Evolutionary conservation across 176 grass and related monocot species (phyloP), one percentile per base, ranked within the genome.

Genomic region (Oryza coarctata): DNA sequence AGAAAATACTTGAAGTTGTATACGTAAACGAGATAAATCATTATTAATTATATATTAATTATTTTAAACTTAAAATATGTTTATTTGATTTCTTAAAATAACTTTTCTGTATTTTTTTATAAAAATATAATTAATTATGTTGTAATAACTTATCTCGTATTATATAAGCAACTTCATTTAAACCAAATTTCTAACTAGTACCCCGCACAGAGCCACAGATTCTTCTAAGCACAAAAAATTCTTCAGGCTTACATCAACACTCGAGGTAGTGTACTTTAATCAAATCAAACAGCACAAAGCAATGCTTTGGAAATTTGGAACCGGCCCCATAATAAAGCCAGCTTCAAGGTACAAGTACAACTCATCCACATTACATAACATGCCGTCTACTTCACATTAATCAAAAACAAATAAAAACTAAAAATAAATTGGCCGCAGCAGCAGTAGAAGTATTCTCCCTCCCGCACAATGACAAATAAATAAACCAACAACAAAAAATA

Each of bases 351-450:
- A 36, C 3, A 1, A 4, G 71, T 52, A 70, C 87, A 84, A 79
- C 45, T 84, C 43, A 45, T 45, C 47, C 68, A 67, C 26, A 52
- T 65, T 62, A 84, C 23, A 65, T 78, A 71, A 86, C 35, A 86
- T 73, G 78, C 43, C 66, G 66, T 77, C 83, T 83, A 86, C 83
- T 82, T 82, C 72, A 80, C 77, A 69, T 80, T n/a, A 73, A 44
- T 47, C 0, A 34, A 57, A 31, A 43, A 75, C 25, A 15, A 14
- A 65, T 52, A 13, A 36, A 82, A 77, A 78, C 0, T 64, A 83
- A 12, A 74, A 86, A 69, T 18, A 40, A 83, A 89, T 49, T 73
- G 55, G 20, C n/a, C n/a, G n/a, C 18, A 82, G 50, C 57, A 63
- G 58, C 35, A 36, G 33, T 23, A 30, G 73, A 60, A 25, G 4